These are phyloP conservation scores for Fraxinus ornus DNA, from an alignment of 305 asterid genomes.

Conservation along the genomic window DNA sequence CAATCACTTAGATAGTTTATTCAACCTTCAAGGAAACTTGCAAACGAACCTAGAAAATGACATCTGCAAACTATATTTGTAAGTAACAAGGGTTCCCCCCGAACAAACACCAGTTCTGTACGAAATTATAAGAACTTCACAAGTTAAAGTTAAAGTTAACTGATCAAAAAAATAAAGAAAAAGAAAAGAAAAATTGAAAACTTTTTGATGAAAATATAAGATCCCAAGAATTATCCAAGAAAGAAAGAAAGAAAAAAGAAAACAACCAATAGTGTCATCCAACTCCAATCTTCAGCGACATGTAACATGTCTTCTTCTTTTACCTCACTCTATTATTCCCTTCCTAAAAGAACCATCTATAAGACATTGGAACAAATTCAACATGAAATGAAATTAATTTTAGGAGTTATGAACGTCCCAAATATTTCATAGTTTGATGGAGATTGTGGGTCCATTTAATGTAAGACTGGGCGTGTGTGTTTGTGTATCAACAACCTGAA, in stretches of 20 bases:
- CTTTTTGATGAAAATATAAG: background rate
- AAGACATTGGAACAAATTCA: background rate
- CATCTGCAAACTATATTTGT: background rate
- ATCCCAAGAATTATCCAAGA: background rate
- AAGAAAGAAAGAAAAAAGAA: background rate
- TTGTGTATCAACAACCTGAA: background rate
- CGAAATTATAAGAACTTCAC: background rate
- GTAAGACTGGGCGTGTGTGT: background rate
- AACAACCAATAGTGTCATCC: background rate
- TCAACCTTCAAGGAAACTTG: background rate
- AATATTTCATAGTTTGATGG: background rate
- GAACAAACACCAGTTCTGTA: background rate
- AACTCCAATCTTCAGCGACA: background rate
- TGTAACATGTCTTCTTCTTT: background rate
- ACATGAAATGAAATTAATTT: background rate
- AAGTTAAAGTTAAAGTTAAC: background rate
- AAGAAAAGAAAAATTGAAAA: background rate
- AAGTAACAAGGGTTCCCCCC: background rate
- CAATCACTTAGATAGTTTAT: too few species aligned
- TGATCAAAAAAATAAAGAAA: too few species aligned
- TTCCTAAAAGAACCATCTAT: background rate
- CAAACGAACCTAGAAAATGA: background rate
- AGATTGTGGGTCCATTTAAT: background rate
- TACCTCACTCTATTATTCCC: background rate
- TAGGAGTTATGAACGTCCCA: background rate